These are phyloP conservation scores for Multifurca ochricompacta DNA, from an alignment of 768 basidiomycete genomes.

Conservation along the genomic window DNA sequence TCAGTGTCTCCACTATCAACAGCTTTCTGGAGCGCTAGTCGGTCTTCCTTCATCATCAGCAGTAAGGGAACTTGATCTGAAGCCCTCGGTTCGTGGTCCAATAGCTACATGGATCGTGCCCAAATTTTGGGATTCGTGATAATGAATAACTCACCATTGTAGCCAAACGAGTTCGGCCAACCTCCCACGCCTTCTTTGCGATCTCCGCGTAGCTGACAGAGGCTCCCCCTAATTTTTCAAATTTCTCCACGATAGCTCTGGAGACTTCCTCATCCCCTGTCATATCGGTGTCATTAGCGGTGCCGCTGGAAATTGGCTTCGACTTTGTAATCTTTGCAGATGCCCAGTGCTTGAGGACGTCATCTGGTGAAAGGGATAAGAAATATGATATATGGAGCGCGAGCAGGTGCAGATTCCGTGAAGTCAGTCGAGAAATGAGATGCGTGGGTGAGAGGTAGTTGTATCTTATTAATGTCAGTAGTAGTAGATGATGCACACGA, in stretches of 20 bases:
- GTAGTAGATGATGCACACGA: background rate
- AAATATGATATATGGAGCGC: slow-evolving; percentile 85
- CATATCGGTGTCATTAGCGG: slow-evolving; percentile 47
- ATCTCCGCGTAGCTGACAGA: slow-evolving; percentile 93
- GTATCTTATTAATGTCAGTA: slow-evolving; percentile 45
- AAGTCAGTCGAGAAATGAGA: slow-evolving; percentile 74
- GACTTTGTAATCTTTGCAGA: slow-evolving; percentile 80
- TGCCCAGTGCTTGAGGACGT: slow-evolving; percentile 94
- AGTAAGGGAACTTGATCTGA: slow-evolving; percentile 93
- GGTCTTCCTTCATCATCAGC: slow-evolving; percentile 90
- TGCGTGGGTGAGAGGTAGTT: slow-evolving; percentile 71
- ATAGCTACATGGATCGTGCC: slow-evolving; percentile 40
- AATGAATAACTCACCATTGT: slow-evolving; percentile 52
- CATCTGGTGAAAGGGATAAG: slow-evolving; percentile 75
- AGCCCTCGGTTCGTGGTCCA: slow-evolving; percentile 85
- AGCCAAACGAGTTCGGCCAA: slow-evolving; percentile 70
- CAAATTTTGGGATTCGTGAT: background rate
- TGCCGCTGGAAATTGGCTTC: slow-evolving; percentile 46
- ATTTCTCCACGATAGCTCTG: slow-evolving; percentile 80
- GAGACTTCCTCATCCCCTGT: slow-evolving; percentile 74
- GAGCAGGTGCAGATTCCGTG: slow-evolving; percentile 84
- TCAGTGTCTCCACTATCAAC: slow-evolving; percentile 95
- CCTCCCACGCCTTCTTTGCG: slow-evolving; percentile 88
- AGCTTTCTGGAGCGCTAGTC: slow-evolving; percentile 78
- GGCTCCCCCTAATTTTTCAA: slow-evolving; percentile 67